phyloP scores from a whole-genome alignment of 2,329 filamentous ascomycete genomes.

The Raffaelea deltoideospora region DNA sequence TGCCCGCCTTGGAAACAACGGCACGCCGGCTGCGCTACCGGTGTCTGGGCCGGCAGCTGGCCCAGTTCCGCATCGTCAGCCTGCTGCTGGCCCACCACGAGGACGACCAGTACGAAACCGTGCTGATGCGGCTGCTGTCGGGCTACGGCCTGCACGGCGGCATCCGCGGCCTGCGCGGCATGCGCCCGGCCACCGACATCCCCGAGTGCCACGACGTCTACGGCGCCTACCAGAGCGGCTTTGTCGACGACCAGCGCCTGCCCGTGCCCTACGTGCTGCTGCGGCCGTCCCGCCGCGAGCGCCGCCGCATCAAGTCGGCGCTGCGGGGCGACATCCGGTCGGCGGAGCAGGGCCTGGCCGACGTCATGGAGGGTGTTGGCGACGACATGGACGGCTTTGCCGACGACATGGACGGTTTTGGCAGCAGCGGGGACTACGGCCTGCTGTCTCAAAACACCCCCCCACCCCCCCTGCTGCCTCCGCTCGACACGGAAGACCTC shows the following conservation, averaged over 20 bases:
- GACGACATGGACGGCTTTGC: not conserved
- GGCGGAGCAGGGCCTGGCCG: constrained; percentile 13
- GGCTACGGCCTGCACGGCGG: constrained; percentile 53
- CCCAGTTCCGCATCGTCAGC: constrained; percentile 31
- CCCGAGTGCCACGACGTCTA: constrained; percentile 71
- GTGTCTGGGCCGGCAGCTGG: constrained; percentile 47
- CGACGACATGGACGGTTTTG: constrained; percentile 9
- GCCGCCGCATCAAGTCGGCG: constrained; percentile 11
- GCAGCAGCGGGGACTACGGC: too few relatives aligned
- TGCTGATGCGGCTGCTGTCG: constrained; percentile 60
- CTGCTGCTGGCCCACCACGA: constrained; percentile 74
- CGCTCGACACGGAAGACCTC: constrained; percentile 37
- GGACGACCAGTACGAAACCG: constrained; percentile 84
- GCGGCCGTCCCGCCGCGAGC: constrained; percentile 11
- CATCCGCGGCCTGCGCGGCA: constrained; percentile 56
- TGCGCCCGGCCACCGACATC: constrained; percentile 49
- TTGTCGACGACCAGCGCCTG: constrained; percentile 28
- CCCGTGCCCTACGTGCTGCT: constrained; percentile 23
- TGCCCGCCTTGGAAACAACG: constrained; percentile 56
- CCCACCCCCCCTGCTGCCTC: constrained; percentile 9
- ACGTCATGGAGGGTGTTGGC: constrained; percentile 2
- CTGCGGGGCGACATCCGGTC: constrained; percentile 13
- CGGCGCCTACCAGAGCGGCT: constrained; percentile 53
- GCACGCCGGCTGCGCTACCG: constrained; percentile 65
- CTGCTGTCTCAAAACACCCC: too few relatives aligned